Conservation (phyloP, 208 protist genomes). For the Wallacemonas sp. region DNA sequence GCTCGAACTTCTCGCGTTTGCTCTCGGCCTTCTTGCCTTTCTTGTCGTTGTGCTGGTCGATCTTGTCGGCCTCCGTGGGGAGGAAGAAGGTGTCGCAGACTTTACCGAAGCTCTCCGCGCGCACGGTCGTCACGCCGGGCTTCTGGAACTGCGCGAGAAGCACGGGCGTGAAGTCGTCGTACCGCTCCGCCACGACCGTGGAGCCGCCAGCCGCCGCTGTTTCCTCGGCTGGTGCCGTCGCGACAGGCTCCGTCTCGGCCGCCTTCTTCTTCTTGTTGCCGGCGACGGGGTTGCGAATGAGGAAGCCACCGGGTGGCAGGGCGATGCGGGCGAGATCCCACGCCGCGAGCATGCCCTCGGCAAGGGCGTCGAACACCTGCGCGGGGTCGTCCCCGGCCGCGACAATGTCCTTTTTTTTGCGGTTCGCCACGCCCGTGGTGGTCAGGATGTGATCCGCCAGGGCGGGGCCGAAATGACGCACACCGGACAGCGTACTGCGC, state of each 20-base stretch:
- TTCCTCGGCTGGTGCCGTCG: not conserved
- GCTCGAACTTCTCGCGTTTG: constrained; percentile 92
- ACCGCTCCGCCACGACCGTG: constrained; percentile 38
- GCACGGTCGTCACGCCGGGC: constrained; percentile 16
- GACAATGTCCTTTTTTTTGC: constrained; percentile 38
- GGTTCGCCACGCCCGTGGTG: constrained; percentile 33
- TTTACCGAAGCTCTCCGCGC: constrained; percentile 81
- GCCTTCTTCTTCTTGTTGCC: constrained; percentile 20
- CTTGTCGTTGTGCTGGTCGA: constrained; percentile 81
- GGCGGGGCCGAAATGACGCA: constrained; percentile 70
- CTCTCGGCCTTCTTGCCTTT: constrained; percentile 71
- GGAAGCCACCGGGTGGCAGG: constrained; percentile 58
- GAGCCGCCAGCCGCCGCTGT: constrained; percentile 1
- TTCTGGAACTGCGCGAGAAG: constrained; percentile 82
- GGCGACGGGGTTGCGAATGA: constrained; percentile 36
- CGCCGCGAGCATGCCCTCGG: constrained; percentile 60
- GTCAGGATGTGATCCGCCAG: constrained; percentile 78
- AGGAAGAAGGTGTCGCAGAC: constrained; percentile 96
- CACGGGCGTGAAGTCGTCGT: constrained; percentile 92
- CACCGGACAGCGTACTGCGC: constrained; percentile 51
- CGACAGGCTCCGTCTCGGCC: not conserved
- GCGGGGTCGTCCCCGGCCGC: constrained; percentile 15
- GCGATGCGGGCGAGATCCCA: constrained; percentile 43
- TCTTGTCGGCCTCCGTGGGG: constrained; percentile 85
- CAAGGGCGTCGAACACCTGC: constrained; percentile 40